Base-by-base conservation (phyloP, 257 asterid genomes). In the Nemophila menziesii region DNA sequence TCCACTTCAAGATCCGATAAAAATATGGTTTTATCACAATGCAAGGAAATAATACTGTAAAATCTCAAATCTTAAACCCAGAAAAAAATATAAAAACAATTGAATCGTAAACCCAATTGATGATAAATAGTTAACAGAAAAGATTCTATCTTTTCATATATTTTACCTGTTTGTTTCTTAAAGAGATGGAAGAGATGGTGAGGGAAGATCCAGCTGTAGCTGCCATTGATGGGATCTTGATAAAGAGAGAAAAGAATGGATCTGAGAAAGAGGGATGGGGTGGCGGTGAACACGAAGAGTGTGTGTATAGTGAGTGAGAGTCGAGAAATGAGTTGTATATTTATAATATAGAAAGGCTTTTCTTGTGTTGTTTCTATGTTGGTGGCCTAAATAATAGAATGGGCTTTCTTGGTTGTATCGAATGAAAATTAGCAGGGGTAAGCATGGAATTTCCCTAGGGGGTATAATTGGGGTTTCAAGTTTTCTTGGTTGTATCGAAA, bases 141-240 rank as follows among this genome's bases (percentile, higher is more conserved):
- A 44, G 50, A 61, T 3, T n/a, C 17, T 0, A 2, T 16, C 9
- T 19, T 17, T 16, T 16, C 12, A 5, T 29, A 2, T 2, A 2
- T 29, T 2, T 44, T 43, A 80, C 95, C 92, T 77, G 79, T 19
- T 47, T 73, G 29, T 51, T 79, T 66, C 67, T 80, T 54, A 70
- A 43, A 12, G 84, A 64, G 83, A 70, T 54, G 15, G 95, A 62
- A 42, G 66, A 24, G 36, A 77, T 27, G 52, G 79, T 54, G 49
- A 69, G 55, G 56, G 72, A 59, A 33, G 86, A 70, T 51, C 78
- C 77, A 15, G 81, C 49, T 16, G 71, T 18, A 13, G 95, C 72
- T 12, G 93, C 92, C 95, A 84, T 49, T 46, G 51, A 36, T 24
- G 67, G 54, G 61, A 53, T 41, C 20, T 19, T 48, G 43, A 49